Percentiles rank a stretch among this genome's conserved stretches.
phyloP scores from a whole-genome alignment of 2,329 filamentous ascomycete species.

The Bisporella sp. region DNA sequence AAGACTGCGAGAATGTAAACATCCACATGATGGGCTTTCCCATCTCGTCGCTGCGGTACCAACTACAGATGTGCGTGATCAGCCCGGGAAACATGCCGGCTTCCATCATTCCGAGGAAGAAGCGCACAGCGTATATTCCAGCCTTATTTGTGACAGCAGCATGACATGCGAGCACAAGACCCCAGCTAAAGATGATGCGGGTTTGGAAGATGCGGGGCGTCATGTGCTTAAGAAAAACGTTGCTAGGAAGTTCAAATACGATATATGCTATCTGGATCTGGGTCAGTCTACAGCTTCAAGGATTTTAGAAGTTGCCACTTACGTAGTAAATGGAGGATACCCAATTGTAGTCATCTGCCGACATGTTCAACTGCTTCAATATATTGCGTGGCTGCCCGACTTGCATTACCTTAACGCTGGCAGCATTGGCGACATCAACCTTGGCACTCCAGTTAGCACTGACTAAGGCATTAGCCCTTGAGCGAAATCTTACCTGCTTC shows the following conservation, averaged over 20 bases:
- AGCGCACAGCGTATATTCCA: constrained; percentile 32
- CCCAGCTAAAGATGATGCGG: constrained; percentile 32
- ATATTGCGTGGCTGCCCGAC: constrained; percentile 32
- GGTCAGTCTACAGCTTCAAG: not conserved
- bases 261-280: constrained; percentile 27
- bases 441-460: not conserved
- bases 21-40: constrained; percentile 35
- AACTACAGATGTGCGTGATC: constrained; percentile 35
- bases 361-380: constrained; percentile 33
- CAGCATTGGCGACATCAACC: constrained; percentile 35
- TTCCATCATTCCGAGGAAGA: constrained; percentile 35
- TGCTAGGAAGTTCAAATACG: constrained; percentile 34
- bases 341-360: constrained; percentile 34
- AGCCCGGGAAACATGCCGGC: constrained; percentile 37
- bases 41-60: constrained; percentile 41
- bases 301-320: constrained; percentile 5
- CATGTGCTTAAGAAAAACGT: constrained; percentile 31
- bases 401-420: constrained; percentile 36
- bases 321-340: constrained; percentile 33
- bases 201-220: constrained; percentile 31
- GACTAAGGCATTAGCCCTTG: not conserved
- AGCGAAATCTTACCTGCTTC: constrained; percentile 28
- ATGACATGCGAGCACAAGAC: constrained; percentile 32
- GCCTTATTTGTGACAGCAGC: constrained; percentile 32
- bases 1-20: constrained; percentile 32